Base-by-base conservation (phyloP, 2,329 filamentous ascomycete genomes). In the Cytospora piceae region DNA sequence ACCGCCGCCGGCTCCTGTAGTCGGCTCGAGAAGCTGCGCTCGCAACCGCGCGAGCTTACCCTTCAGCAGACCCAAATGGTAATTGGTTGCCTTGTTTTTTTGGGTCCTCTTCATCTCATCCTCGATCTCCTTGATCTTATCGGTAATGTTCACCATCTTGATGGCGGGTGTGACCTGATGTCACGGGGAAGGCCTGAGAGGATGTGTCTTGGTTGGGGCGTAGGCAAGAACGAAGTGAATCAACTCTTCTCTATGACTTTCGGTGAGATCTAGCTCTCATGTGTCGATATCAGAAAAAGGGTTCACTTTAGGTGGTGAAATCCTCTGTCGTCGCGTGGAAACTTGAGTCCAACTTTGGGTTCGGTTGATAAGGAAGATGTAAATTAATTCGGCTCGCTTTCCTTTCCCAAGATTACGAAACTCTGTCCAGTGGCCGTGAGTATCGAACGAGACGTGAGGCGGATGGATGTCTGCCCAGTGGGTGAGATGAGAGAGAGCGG, bases 71-170 rank as follows among this genome's bases (percentile, higher is more conserved):
- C 95, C 95, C 79, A 99, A 84, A 85, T 99, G 95, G 81, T 99
- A 98, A 84, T 99, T 95, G 29, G 67, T 68, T 51, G 64, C 64
- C 55, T 64, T 62, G 87, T 83, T 87, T 97, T 94, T 99, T 83
- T 99, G 95, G 74, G 95, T 99, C 88, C 87, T 94, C 78, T 87
- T 90, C 95, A 99, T 99, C 90, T 99, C 95, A 81, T 97, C 94
- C 87, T 99, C 95, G 75, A 99, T 99, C 89, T 98, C 95, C 85
- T 99, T 99, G 83, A 99, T 99, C 86, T 97, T 98, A 64, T 99
- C 96, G 71, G 95, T 98, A 72, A 99, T 99, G 83, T 98, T 98
- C 79, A 98, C 95, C 95, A 99, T 99, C 74, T 81, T 85, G 79
- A 64, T 69, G 70, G 68, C 65, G 68, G 68, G 73, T 65, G 61